phyloP scores from a whole-genome alignment of 805 yeast genomes.

The Yamadazyma philogaea region DNA sequence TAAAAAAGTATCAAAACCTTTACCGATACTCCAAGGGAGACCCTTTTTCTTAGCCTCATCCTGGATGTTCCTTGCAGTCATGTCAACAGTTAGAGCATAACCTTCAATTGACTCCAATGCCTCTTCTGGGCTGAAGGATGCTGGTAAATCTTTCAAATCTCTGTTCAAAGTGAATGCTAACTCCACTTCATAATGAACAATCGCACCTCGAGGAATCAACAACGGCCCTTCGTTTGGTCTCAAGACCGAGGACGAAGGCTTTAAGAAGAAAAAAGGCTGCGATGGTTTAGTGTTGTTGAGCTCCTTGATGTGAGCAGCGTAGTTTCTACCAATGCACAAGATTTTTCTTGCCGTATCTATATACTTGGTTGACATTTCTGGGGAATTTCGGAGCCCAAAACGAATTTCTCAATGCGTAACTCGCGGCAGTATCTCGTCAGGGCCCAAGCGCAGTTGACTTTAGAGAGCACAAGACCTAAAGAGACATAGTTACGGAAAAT shows the following conservation, averaged over 20 bases:
- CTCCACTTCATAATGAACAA: conserved; percentile 93
- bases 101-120: conserved; percentile 81
- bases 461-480: neutral
- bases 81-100: conserved; percentile 84
- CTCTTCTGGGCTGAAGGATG: conserved; percentile 57
- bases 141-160: conserved; percentile 58
- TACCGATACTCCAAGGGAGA: conserved; percentile 94
- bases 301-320: conserved; percentile 94
- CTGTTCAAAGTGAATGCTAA: conserved; percentile 74
- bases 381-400: too few species aligned
- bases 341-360: conserved; percentile 68
- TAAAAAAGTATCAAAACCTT: conserved; percentile 93
- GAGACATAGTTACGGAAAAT: too few species aligned
- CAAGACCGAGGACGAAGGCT: conserved; percentile 80
- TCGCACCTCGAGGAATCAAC: conserved; percentile 74
- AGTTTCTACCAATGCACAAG: conserved; percentile 94
- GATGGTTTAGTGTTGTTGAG: conserved; percentile 76
- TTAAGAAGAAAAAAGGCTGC: conserved; percentile 89
- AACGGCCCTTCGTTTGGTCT: conserved; percentile 64
- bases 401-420: neutral
- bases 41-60: conserved; percentile 92
- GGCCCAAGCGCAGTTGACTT: neutral
- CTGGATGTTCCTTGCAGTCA: conserved; percentile 96
- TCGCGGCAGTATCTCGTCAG: neutral
- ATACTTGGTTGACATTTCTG: conserved; percentile 48